Base-by-base conservation (phyloP, 208 protist genomes). In the Strigomonas culicis region DNA sequence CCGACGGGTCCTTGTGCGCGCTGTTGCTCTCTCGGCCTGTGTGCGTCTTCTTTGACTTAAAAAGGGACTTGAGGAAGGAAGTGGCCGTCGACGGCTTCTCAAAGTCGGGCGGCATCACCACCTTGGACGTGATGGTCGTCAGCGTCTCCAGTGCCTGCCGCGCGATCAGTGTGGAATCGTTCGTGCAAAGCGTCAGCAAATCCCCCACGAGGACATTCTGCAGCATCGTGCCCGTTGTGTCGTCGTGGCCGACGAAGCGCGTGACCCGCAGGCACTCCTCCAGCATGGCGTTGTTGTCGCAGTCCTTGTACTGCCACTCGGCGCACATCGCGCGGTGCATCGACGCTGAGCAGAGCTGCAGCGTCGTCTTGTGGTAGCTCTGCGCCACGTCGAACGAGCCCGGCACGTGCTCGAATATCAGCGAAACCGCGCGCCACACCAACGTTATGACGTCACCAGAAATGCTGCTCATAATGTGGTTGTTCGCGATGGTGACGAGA, bases 331-430 rank as follows among this genome's bases (percentile, higher is more conserved):
- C 79, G 21, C 59, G 60, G 52, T 91, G 79, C 27, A 92, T 75
- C 0, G 72, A 71, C 46, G 69, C 60, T 50, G 74, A 88, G 27
- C 77, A 63, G 7, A 83, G 50, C 47, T 79, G 57, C 34, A 90
- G 74, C 11, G 90, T 56, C 1, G 57, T 44, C 58, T 79, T 77
- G 55, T 95, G 86, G 43, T 79, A 77, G 2, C 34, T 41, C 34
- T 67, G 57, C 27, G 75, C 75, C 15, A 51, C 77, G 2, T 86
- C 78, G 66, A 88, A 90, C 11, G 86, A 86, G 25, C 71, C 79
- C 0, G 90, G 90, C 7, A 91, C 90, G 67, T 91, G 77, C 73
- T 96, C 86, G 56, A 92, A 75, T 30, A 93, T 90, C 21, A 96
- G 81, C 0, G 90, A 83, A 21, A 92, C 55, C 4, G 82, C 75